phyloP scores from a whole-genome alignment of 2,329 filamentous ascomycete genomes.

The Boeremia exigua region DNA sequence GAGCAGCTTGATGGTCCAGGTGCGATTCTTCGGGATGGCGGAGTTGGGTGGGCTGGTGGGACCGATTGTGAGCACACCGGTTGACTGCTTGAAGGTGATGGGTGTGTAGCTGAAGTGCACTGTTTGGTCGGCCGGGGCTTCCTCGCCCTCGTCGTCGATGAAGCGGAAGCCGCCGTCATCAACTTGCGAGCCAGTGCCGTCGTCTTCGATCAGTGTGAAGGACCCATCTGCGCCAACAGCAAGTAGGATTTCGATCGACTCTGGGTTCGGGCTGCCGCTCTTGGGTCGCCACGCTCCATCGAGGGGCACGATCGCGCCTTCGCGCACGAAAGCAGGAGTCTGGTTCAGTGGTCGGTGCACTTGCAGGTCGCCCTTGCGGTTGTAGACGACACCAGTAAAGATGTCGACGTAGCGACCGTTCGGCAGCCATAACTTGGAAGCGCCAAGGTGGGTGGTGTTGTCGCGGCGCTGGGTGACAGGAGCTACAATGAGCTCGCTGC shows the following conservation, averaged over 20 bases:
- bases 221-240: constrained; percentile 54
- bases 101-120: constrained; percentile 43
- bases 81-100: constrained; percentile 48
- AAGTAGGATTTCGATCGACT: constrained; percentile 57
- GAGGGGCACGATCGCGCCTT: constrained; percentile 65
- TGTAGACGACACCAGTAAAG: constrained; percentile 64
- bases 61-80: constrained; percentile 44
- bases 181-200: constrained; percentile 42
- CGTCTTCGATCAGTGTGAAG: constrained; percentile 60
- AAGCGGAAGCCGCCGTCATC: constrained; percentile 46
- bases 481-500: constrained; percentile 61
- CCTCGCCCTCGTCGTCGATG: constrained; percentile 51
- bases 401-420: constrained; percentile 62
- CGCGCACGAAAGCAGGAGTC: constrained; percentile 61
- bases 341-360: constrained; percentile 59
- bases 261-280: constrained; percentile 59
- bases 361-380: constrained; percentile 60
- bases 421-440: constrained; percentile 64
- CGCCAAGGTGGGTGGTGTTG: constrained; percentile 54
- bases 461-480: constrained; percentile 63
- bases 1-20: constrained; percentile 44
- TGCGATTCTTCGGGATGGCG: constrained; percentile 36
- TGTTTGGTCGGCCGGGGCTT: constrained; percentile 30
- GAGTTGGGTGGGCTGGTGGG: constrained; percentile 35
- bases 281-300: constrained; percentile 52